Evolutionary conservation across 768 basidiomycete species (phyloP).

Genomic region (Mycena albidolilacea): DNA sequence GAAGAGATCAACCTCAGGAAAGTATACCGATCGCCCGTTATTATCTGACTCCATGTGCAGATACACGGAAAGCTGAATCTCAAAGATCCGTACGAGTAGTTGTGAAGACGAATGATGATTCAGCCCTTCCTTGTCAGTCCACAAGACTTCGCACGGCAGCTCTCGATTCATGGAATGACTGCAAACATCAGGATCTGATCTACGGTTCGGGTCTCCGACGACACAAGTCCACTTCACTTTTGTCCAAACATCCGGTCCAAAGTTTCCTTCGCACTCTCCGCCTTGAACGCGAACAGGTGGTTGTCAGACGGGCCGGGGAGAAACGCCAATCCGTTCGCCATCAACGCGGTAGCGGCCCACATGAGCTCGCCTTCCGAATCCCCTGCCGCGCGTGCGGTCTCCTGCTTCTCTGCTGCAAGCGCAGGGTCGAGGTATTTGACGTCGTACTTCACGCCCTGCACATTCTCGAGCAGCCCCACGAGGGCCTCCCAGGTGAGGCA

Average conservation of each 20-base stretch:
- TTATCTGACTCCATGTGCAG: too few relatives aligned
- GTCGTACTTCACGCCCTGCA: constrained; percentile 22
- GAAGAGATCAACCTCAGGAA: too few relatives aligned
- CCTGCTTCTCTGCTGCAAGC: constrained; percentile 17
- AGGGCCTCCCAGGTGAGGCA: constrained; percentile 10
- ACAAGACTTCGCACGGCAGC: too few relatives aligned
- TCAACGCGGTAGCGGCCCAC: background rate
- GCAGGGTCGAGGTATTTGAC: constrained; percentile 15
- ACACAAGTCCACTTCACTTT: background rate
- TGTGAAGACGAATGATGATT: too few relatives aligned
- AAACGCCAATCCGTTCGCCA: background rate
- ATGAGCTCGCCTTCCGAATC: constrained; percentile 18
- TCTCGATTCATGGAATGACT: too few relatives aligned
- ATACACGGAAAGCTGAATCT: too few relatives aligned
- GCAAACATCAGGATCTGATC: too few relatives aligned
- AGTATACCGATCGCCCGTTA: too few relatives aligned
- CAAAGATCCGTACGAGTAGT: too few relatives aligned
- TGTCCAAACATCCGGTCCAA: constrained; percentile 9
- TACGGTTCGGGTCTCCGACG: too few relatives aligned
- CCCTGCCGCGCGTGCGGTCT: constrained; percentile 9
- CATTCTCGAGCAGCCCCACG: constrained; percentile 5
- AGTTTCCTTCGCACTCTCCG: constrained; percentile 22
- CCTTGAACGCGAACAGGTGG: background rate
- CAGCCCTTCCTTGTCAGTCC: too few relatives aligned
- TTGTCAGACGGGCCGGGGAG: constrained; percentile 16